phyloP scores from a whole-genome alignment of 2,329 filamentous ascomycete species.

The Cryphonectria nitschkei region DNA sequence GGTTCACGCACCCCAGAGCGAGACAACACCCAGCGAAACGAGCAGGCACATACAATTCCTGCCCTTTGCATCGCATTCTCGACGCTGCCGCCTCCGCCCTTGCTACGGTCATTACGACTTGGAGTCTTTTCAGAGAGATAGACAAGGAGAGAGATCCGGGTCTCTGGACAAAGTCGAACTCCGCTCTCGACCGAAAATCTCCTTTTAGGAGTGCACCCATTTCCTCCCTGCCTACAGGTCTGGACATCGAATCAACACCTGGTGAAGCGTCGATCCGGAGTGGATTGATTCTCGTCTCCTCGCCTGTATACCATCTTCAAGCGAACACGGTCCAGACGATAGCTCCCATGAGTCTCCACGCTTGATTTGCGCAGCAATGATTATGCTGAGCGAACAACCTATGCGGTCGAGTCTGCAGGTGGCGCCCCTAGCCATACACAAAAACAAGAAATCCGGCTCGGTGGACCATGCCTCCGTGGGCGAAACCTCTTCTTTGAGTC shows the following conservation, averaged over 20 bases:
- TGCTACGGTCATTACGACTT: background rate
- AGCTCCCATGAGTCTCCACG: constrained; percentile 44
- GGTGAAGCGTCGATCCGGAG: background rate
- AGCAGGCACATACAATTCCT: background rate
- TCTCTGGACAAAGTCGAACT: background rate
- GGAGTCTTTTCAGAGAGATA: background rate
- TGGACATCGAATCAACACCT: background rate
- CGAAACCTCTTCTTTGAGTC: constrained; percentile 36
- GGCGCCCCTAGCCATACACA: constrained; percentile 61
- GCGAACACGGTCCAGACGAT: constrained; percentile 14
- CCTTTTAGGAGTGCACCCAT: background rate
- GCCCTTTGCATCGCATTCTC: constrained; percentile 3
- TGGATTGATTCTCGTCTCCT: background rate
- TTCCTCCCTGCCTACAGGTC: background rate
- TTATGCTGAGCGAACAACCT: constrained; percentile 51
- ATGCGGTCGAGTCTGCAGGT: constrained; percentile 63
- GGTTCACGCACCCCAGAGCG: background rate
- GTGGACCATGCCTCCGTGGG: constrained; percentile 26
- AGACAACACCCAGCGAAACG: background rate
- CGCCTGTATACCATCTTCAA: constrained; percentile 1
- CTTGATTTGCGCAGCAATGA: constrained; percentile 43
- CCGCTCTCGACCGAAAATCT: background rate
- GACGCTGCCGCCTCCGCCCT: constrained; percentile 10
- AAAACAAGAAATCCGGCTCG: constrained; percentile 40
- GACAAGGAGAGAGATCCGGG: too few species aligned